Base-by-base conservation (phyloP, 129 eudicot genomes). In the Saussurea involucrata region DNA sequence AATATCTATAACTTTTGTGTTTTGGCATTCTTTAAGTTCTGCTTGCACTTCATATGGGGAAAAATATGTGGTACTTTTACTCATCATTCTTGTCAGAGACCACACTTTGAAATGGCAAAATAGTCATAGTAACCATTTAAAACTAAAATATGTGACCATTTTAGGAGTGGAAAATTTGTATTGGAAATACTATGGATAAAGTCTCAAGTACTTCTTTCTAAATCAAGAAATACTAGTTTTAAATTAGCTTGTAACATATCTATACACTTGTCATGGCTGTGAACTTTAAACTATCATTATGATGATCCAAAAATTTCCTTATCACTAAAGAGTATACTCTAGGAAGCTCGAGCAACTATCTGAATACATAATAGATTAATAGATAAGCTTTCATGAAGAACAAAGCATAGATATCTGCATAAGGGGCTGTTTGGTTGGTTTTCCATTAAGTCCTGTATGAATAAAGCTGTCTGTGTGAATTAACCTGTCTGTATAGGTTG, bases 261-360 rank as follows among this genome's bases (percentile, higher is more conserved):
- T 71, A 53, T 15, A 69, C 13, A 36, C 24, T 78, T 77, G 69
- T 21, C 57, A 55, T 53, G 60, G 75, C 4, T 37, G 60, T 24
- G 31, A 55, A 25, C 75, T 68, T 57, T 10, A 24, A 77, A 58
- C 24, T 24, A 69, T 33, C 27, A 25, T 33, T 46, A 25, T 10
- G 25, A 46, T 24, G 64, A 71, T 40, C 34, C 70, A 36, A 61
- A 20, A 63, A 13, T 74, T 40, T 34, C 70, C 40, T 61, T 60
- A 24, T 61, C 70, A 36, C 40, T 33, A 36, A 74, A 74, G 42
- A 22, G 71, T 22, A 34, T 33, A 63, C 31, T 44, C 71, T 74
- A 18, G 46, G 13, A 37, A 37, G 13, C 13, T 37, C 9, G 71
- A 61, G 24, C 24, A 36, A 15, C 24, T 13, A 15, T 22, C 60